phyloP scores from a whole-genome alignment of 2,329 filamentous ascomycete species.

The Calonectria henricotiae region DNA sequence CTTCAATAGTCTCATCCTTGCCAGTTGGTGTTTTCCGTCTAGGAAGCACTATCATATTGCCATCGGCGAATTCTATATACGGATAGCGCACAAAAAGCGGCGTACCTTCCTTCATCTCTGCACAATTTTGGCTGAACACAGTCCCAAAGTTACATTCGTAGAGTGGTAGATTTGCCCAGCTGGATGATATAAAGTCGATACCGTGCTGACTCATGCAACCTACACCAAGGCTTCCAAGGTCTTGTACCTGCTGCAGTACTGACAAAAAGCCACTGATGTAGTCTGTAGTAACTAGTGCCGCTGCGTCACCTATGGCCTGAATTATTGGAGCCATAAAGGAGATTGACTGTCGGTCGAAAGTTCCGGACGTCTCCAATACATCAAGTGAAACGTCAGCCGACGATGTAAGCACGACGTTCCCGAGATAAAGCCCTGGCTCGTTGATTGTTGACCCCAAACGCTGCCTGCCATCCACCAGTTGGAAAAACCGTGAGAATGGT shows the following conservation, averaged over 20 bases:
- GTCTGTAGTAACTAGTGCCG: neutral
- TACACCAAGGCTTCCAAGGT: neutral
- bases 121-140: neutral
- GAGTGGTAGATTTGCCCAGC: neutral
- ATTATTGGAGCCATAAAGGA: neutral
- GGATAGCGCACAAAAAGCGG: neutral
- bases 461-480: neutral
- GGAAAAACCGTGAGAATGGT: neutral
- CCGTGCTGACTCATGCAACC: neutral
- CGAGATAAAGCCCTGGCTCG: conserved; percentile 1
- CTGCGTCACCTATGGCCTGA: neutral
- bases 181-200: neutral
- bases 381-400: conserved; percentile 1
- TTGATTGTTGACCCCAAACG: conserved; percentile 3
- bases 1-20: conserved; percentile 5
- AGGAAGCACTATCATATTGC: neutral
- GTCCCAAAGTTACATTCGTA: conserved; percentile 1
- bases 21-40: conserved; percentile 2
- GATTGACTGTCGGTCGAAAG: neutral
- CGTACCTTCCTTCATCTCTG: neutral
- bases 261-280: conserved; percentile 10
- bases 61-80: neutral
- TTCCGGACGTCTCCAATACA: conserved; percentile 3
- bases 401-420: conserved; percentile 1
- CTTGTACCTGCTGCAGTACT: neutral